These are phyloP conservation scores for Drechslerella coelobrocha DNA, from an alignment of 2,329 filamentous ascomycete genomes.

Conservation along the genomic window DNA sequence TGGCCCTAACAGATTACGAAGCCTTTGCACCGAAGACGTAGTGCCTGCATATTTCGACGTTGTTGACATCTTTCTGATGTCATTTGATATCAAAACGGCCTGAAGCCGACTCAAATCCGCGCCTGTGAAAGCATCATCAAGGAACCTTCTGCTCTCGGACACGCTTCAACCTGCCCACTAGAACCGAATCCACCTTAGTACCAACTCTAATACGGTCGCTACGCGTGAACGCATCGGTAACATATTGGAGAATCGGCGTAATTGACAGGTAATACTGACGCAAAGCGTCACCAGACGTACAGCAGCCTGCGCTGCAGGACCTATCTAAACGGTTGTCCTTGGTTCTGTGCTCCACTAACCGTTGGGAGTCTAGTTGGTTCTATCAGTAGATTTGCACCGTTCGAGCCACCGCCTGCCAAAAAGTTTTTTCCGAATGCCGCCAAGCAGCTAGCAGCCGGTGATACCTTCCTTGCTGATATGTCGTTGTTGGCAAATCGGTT, in stretches of 20 bases:
- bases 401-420: slow-evolving; percentile 6
- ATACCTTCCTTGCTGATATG: slow-evolving; percentile 9
- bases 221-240: not conserved
- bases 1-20: not conserved
- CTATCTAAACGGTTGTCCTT: not conserved
- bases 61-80: slow-evolving; percentile 44
- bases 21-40: slow-evolving; percentile 28
- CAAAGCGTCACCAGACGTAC: slow-evolving; percentile 24
- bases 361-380: not conserved
- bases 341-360: not conserved
- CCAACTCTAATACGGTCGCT: not conserved
- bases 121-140: slow-evolving; percentile 29
- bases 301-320: not conserved
- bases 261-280: slow-evolving; percentile 42
- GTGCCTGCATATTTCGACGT: slow-evolving; percentile 3
- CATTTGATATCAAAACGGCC: slow-evolving; percentile 17
- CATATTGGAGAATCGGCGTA: slow-evolving; percentile 1
- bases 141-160: not conserved
- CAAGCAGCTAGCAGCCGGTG: slow-evolving; percentile 2
- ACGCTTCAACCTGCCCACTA: slow-evolving; percentile 19
- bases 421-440: slow-evolving; percentile 16
- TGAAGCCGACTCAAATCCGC: slow-evolving; percentile 13
- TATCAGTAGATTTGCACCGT: not conserved
- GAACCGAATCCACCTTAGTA: not conserved
- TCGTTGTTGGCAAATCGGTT: not conserved